phyloP scores from a whole-genome alignment of 2,329 filamentous ascomycete species.

The Pseudogymnoascus sp. region DNA sequence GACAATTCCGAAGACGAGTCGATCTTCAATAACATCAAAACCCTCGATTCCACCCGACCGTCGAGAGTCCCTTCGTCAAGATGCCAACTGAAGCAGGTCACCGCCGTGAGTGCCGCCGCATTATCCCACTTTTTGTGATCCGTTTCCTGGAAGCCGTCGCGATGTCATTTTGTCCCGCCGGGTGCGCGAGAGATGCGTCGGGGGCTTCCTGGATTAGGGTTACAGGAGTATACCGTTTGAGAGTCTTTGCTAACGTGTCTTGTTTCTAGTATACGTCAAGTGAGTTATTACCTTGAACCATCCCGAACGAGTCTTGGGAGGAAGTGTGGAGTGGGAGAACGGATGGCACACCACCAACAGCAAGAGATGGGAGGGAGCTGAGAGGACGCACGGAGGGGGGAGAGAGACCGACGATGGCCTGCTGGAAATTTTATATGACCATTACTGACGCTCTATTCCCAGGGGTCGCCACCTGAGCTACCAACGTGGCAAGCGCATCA shows the following conservation, averaged over 20 bases:
- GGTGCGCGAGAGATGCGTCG: not conserved
- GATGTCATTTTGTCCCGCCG: constrained; percentile 10
- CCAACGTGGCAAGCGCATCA: constrained; percentile 88
- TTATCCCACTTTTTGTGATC: constrained; percentile 10
- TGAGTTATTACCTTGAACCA: constrained; percentile 46
- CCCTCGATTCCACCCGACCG: constrained; percentile 34
- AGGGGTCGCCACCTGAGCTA: constrained; percentile 98
- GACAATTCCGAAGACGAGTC: constrained; percentile 4
- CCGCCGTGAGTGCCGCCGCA: constrained; percentile 61
- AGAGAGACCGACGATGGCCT: constrained; percentile 15
- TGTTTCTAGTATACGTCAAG: constrained; percentile 71
- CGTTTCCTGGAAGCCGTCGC: not conserved
- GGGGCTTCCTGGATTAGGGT: not conserved
- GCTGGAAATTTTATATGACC: not conserved
- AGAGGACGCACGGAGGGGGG: not conserved
- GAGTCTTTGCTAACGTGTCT: constrained; percentile 26
- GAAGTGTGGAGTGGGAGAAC: not conserved
- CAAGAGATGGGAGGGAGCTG: constrained; percentile 13
- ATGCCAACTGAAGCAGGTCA: constrained; percentile 86
- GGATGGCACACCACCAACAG: not conserved
- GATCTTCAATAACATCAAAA: constrained; percentile 3
- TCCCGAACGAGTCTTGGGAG: constrained; percentile 9
- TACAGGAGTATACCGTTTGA: constrained; percentile 9
- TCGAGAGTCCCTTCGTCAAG: constrained; percentile 50
- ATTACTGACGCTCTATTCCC: constrained; percentile 17